These are phyloP conservation scores for Pelargonium citronellum DNA, from an alignment of 441 rosid species.

Conservation along the genomic window DNA sequence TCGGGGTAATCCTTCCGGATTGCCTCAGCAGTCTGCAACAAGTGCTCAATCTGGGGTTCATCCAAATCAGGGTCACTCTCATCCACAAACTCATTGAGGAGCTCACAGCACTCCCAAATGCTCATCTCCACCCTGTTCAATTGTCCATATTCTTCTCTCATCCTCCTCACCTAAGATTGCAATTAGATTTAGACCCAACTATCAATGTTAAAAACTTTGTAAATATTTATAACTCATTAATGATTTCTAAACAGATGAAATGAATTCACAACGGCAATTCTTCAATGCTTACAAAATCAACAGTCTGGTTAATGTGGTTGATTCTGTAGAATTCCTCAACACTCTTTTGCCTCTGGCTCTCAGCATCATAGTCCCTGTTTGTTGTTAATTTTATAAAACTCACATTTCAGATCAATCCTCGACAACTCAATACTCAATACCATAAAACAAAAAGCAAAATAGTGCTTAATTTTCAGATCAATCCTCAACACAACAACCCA, in stretches of 20 bases:
- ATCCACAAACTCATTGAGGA: conserved; percentile 64
- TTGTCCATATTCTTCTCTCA: conserved; percentile 56
- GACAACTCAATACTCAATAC: not conserved
- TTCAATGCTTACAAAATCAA: conserved; percentile 35
- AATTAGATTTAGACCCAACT: too few relatives aligned
- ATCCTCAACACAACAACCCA: not conserved
- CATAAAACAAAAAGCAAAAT: not conserved
- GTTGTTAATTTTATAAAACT: too few relatives aligned
- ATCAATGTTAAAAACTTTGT: too few relatives aligned
- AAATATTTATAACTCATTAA: too few relatives aligned
- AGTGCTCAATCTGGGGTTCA: conserved; percentile 84
- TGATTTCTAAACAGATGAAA: too few relatives aligned
- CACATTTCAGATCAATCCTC: conserved; percentile 6
- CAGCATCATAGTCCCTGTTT: conserved; percentile 60
- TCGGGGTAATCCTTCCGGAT: conserved; percentile 67
- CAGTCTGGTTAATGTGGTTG: conserved; percentile 73
- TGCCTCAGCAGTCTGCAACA: conserved; percentile 85
- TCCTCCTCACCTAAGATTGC: conserved; percentile 42
- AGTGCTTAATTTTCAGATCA: not conserved
- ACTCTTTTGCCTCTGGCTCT: conserved; percentile 47
- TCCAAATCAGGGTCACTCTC: conserved; percentile 91
- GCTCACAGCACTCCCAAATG: conserved; percentile 89
- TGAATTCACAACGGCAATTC: too few relatives aligned
- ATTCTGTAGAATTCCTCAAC: conserved; percentile 62
- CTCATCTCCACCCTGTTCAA: conserved; percentile 61